Evolutionary conservation across 2,329 filamentous ascomycete genomes (phyloP).

Genomic region (Microdochium paspali): DNA sequence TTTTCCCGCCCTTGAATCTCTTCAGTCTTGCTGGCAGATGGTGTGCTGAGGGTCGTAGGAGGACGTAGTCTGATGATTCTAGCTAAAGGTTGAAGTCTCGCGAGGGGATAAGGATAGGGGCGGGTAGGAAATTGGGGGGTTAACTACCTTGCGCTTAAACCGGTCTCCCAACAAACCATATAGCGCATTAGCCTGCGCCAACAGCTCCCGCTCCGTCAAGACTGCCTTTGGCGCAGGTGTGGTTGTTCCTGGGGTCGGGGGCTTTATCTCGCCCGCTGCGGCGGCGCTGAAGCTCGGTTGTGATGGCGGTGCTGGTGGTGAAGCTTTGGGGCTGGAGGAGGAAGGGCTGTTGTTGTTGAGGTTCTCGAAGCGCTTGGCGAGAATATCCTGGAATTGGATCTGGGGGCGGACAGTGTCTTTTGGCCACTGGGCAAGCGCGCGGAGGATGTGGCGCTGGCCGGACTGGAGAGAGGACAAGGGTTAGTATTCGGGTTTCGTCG

Average conservation of each 20-base stretch:
- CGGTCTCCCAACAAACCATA: constrained; percentile 50
- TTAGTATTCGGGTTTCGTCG: background rate
- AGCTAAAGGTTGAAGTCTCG: too few relatives aligned
- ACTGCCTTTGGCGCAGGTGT: constrained; percentile 7
- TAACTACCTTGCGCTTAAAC: constrained; percentile 45
- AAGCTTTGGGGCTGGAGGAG: background rate
- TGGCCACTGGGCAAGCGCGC: constrained; percentile 50
- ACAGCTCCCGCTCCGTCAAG: constrained; percentile 36
- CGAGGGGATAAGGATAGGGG: background rate
- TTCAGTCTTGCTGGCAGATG: too few relatives aligned
- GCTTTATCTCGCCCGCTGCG: background rate
- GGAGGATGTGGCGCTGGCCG: constrained; percentile 36
- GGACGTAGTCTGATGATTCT: too few relatives aligned
- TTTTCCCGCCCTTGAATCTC: too few relatives aligned
- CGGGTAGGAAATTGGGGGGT: too few relatives aligned
- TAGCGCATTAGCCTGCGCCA: constrained; percentile 49
- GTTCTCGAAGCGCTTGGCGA: constrained; percentile 36
- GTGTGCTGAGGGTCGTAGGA: too few relatives aligned
- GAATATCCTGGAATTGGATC: constrained; percentile 49
- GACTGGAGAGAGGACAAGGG: constrained; percentile 19
- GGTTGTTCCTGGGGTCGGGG: background rate
- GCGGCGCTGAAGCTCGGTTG: background rate
- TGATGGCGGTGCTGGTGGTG: background rate
- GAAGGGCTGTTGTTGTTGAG: constrained; percentile 12
- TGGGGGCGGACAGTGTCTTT: constrained; percentile 54